Evolutionary conservation across 495 filamentous ascomycete species (phyloP), one percentile per base, ranked within the genome.

Genomic region (Aspergillus bridgeri): DNA sequence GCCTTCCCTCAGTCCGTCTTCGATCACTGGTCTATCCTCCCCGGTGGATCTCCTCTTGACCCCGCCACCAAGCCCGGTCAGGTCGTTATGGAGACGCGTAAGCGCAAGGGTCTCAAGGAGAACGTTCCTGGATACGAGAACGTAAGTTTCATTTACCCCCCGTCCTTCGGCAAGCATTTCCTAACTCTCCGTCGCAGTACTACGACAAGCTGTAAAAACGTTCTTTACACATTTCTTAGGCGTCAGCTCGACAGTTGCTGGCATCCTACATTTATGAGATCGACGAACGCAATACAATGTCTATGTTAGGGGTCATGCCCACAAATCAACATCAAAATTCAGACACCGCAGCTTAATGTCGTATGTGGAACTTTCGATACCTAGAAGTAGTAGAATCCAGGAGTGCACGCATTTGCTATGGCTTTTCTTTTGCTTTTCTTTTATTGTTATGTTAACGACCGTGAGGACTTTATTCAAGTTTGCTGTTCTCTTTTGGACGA

Each of bases 81-180:
- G 71, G 78, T 96, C 66, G 90, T 97, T 63, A 79, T 81, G 73
- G 84, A 86, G 52, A 96, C 93, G 89, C 90, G 94, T 67, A 96
- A 96, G 87, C 88, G 94, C 79, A 99, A 99, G 88, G 95, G 93
- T 88, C 80, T 99, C 84, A 99, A 99, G 90, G 81, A 86, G 69
- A 82, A 90, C 61, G 89, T 96, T 69, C 92, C 92, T 61, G 87
- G 86, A 72, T 84, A 89, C 79, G 89, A 89, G 64, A 94, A 96
- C 83, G 91, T 96, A 88, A 92, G 91, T 89, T 57, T 54, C 18
- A 48, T 56, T 42, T 22, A 45, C 6, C 19, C 24, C 11, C 0
- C 22, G 6, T n/a, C 22, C 42, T 38, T n/a, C 53, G n/a, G 6
- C 27, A 29, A 50, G 43, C 33, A 52, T 13, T 63, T 72, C 61